Evolutionary conservation across 2,329 filamentous ascomycete species (phyloP).

Genomic region (Thyridium curvatum): DNA sequence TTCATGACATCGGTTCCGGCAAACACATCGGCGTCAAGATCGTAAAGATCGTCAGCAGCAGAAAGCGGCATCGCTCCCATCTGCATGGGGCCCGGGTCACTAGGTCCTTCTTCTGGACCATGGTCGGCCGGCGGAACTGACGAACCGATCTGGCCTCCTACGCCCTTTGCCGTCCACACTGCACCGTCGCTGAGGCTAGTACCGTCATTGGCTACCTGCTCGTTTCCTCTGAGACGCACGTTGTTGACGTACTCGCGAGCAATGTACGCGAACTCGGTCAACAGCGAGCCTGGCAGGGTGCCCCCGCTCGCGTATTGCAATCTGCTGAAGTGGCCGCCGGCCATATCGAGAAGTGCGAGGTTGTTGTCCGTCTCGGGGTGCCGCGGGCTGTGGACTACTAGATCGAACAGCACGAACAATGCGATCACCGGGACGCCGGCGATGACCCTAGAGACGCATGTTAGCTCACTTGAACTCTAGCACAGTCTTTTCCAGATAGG

Average conservation of each 20-base stretch:
- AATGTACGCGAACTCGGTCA: slow-evolving; percentile 32
- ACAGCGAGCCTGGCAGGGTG: slow-evolving; percentile 25
- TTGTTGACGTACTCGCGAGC: slow-evolving; percentile 30
- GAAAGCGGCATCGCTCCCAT: too few species aligned
- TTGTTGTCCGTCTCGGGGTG: slow-evolving; percentile 26
- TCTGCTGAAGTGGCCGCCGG: slow-evolving; percentile 32
- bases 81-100: too few species aligned
- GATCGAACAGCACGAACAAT: slow-evolving; percentile 33
- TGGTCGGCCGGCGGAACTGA: too few species aligned
- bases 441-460: slow-evolving; percentile 17
- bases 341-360: slow-evolving; percentile 31
- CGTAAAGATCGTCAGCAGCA: too few species aligned
- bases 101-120: too few species aligned
- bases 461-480: not conserved
- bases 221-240: slow-evolving; percentile 4
- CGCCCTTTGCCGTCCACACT: too few species aligned
- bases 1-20: slow-evolving; percentile 11
- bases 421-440: slow-evolving; percentile 27
- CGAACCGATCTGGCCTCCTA: too few species aligned
- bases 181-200: too few species aligned
- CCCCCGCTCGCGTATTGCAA: slow-evolving; percentile 31
- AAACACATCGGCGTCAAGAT: not conserved
- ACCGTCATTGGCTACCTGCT: too few species aligned
- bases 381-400: slow-evolving; percentile 28
- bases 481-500: not conserved